These are phyloP conservation scores for Diaporthe caulivora DNA, from an alignment of 2,329 filamentous ascomycete species.

Conservation along the genomic window DNA sequence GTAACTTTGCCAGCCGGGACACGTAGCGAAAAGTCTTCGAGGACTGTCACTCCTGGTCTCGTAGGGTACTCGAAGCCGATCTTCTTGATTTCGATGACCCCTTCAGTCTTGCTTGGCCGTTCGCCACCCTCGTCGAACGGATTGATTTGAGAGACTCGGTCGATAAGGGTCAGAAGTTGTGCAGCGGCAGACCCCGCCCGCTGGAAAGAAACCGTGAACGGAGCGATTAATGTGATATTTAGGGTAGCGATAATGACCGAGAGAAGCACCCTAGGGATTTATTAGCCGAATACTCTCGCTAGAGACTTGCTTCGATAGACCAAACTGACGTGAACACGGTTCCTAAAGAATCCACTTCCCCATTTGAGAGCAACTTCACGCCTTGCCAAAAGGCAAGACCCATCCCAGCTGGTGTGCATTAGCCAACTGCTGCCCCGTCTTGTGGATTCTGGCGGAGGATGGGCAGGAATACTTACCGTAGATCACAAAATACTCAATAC, in stretches of 20 bases:
- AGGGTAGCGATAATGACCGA: neutral
- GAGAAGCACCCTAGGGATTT: neutral
- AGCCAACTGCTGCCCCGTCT: neutral
- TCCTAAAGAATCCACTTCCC: neutral
- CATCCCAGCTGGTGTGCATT: conserved; percentile 8
- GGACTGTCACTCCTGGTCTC: neutral
- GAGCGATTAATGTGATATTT: conserved; percentile 4
- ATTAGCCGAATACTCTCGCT: neutral
- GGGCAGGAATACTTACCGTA: neutral
- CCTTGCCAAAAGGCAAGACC: conserved; percentile 15
- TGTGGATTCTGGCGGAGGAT: neutral
- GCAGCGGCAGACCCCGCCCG: neutral
- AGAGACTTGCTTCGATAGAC: neutral
- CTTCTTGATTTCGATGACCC: neutral
- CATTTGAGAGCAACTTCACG: neutral
- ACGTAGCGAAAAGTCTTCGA: conserved; percentile 7
- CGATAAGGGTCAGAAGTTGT: conserved; percentile 1
- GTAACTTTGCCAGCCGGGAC: conserved; percentile 10
- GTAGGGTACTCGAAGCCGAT: conserved; percentile 7
- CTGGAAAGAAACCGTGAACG: neutral
- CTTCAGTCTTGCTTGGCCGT: neutral
- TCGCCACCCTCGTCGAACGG: neutral
- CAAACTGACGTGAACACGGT: conserved; percentile 7
- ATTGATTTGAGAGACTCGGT: neutral
- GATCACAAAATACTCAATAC: conserved; percentile 9